Base-by-base conservation (phyloP, 1,284 basidiomycete genomes). In the Austroboletus novae-zelandiae region DNA sequence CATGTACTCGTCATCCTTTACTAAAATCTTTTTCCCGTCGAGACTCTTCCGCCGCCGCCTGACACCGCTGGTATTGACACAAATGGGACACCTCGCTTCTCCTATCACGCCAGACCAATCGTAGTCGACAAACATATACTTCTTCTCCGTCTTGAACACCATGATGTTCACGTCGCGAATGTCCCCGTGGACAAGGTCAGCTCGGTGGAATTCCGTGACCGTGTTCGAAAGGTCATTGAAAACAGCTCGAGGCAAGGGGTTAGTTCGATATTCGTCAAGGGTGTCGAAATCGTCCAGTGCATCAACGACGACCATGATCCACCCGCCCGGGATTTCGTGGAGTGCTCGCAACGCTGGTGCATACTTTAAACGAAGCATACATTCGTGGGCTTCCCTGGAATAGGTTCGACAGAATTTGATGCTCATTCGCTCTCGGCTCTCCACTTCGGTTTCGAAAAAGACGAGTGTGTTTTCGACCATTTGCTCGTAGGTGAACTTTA, bases 391-490 rank as follows among this genome's bases (percentile, higher is more conserved):
- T 4, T 43, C 34, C 3, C 4, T 7, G 1, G 41, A 48, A 14
- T 48, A 48, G 3, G 17, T 27, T n/a, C 23, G 48, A 10, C 53
- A 52, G 25, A 68, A 68, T 48, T 68, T 68, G 48, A 68, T 48
- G 46, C 63, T 65, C n/a, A 68, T 57, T 7, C 27, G 20, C 5
- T n/a, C 31, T 25, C 25, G 25, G 2, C 35, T 47, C 3, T 17
- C 9, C 5, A n/a, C n/a, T 32, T 40, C 41, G 20, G n/a, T 36
- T 23, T 51, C 54, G n/a, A 51, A 48, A 17, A 60, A 62, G 18
- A 64, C 8, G 1, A 61, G 51, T 18, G 29, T 27, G 1, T 4
- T 37, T 9, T 6, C 6, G n/a, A n/a, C n/a, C n/a, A 17, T 9
- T 9, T 36, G 2, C 15, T 15, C 35, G 35, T n/a, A 36, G 14